Evolutionary conservation across 148 eudicot species (phyloP), one percentile per base, ranked within the genome.

Genomic region (Diospyros lotus): DNA sequence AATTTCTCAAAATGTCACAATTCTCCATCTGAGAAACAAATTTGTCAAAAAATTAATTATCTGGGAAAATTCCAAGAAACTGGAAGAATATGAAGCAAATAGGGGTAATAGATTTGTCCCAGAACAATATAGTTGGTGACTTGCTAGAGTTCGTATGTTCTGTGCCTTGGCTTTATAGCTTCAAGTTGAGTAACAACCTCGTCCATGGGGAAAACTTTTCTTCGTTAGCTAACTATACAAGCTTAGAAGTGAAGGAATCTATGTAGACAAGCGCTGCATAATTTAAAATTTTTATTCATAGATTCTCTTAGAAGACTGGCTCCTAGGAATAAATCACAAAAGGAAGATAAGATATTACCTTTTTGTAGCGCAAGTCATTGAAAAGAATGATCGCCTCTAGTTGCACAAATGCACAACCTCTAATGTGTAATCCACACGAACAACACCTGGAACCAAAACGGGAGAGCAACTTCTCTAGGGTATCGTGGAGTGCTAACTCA

Each of bases 121-220:
- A 68, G 10, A 89, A 87, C 50, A 74, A 71, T 6, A 15, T 89
- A 9, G 78, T 73, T 0, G 92, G 88, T 5, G 8, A 3, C 0
- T 73, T 87, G 40, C 86, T 88, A 14, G 12, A 4, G 15, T 72
- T 86, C 39, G 2, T 83, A 0, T 76, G 78, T 4, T 9, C 8
- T 54, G 59, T 42, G 13, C 38, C 68, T 3, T 5, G 0, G 0
- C 51, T 85, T 13, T 0, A 2, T 1, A 54, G 50, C 7, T 64
- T 88, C 48, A 65, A 77, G 9, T 45, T 89, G 45, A 79, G 53
- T 43, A 64, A 77, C 53, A 89, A 88, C 58, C 64, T 13, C 2
- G 66, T 89, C 9, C 44, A 65, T 1, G 93, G 90, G 9, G 59
- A 76, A 7, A 6, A 83, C 2, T 85, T 86, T 46, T 4, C 48